Evolutionary conservation across 2,329 filamentous ascomycete species (phyloP), one percentile per base, ranked within the genome.

Genomic region (Fusarium stilboides): DNA sequence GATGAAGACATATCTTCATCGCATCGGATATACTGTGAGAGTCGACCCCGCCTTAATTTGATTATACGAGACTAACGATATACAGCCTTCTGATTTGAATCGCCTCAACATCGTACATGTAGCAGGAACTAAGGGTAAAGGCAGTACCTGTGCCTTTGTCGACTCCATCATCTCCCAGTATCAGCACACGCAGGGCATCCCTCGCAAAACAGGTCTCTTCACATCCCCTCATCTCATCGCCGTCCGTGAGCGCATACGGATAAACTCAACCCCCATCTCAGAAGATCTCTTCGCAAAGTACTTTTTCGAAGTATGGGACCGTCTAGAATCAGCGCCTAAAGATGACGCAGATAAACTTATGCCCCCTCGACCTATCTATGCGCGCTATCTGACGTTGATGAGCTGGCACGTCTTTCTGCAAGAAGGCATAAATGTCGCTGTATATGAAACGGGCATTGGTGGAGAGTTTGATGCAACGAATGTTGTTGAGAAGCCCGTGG

Each of bases 71-170:
- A 24, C 62, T 60, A 10, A 62, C 26, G 40, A 42, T 17, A 24
- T 49, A 34, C 46, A 82, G 78, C 77, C 80, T 8, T 71, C 77
- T 14, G 87, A 89, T 66, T 78, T 92, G 39, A 79, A 88, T 69
- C 80, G 81, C n/a, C 79, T 93, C 31, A 91, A 91, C 69, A 84
- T 92, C 26, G 76, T 94, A 39, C 91, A 93, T 78, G 86, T 94
- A 26, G 87, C 91, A 24, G 91, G 91, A 7, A 93, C 91, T n/a
- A 93, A 93, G 77, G 91, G 91, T 7, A 94, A 93, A 78, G 91
- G 91, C 28, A 91, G 87, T 73, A 92, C 90, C 2, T 93, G 90
- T 74, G 90, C 90, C 39, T 92, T 91, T 68, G 83, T 88, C 59
- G 84, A 88, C 65, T 88, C 87, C 9, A 88, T 93, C 64, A 84